Evolutionary conservation across 352 stramenopile genomes (phyloP), one percentile per base, ranked within the genome.

Genomic region (Pythium graminicola): DNA sequence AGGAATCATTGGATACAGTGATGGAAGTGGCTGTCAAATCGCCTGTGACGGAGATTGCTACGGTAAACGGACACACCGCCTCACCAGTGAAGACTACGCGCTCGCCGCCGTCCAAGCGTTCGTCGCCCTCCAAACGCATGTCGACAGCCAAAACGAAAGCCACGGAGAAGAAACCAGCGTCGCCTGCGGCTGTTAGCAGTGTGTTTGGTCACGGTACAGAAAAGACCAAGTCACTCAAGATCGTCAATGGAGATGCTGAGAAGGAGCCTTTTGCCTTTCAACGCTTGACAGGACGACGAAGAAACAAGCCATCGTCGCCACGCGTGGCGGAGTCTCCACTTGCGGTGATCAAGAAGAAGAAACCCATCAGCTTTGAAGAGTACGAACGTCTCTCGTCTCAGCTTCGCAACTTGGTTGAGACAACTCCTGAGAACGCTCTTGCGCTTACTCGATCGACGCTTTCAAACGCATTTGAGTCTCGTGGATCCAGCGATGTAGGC

Each of bases 281-380:
- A 16, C 53, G 54, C n/a, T 13, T 57, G 6, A 61, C 47, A 4
- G 50, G 47, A 10, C 62, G 62, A 13, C 57, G 56, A 49, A 47
- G 55, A 53, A 62, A 28, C 39, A 69, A 69, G 38, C 55, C 62
- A 22, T 51, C 55, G 22, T 55, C 55, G 27, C 35, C 54, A n/a
- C 24, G 35, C 31, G 32, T 42, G 29, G 52, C 38, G 3, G 60
- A 68, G 36, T 85, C 76, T 17, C 73, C 77, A 8, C 45, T 77
- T 23, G 53, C 73, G 9, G 67, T 81, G 45, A 82, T 89, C 47
- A 87, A 87, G 51, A 73, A 86, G 56, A 78, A 81, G 57, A 89
- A 89, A 50, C 70, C 74, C 0, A 92, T 92, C 31, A 83, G 68
- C 3, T 79, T 79, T 32, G 76, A 89, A 42, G 81, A 92, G 40